These are phyloP conservation scores for Tetrastigma voinierianum DNA, from an alignment of 164 flowering plant species.

Conservation along the genomic window DNA sequence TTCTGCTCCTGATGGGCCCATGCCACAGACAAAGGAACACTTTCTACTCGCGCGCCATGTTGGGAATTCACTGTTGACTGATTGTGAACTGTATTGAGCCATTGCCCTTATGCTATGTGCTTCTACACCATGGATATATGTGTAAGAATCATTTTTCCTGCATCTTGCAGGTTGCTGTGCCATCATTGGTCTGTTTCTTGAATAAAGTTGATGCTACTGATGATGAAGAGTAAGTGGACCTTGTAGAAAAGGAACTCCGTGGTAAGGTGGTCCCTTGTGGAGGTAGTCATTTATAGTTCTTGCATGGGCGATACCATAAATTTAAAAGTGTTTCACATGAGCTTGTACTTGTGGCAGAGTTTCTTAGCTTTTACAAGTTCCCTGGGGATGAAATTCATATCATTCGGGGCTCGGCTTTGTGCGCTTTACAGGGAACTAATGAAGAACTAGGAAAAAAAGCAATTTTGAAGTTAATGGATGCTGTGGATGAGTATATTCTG, in stretches of 20 bases:
- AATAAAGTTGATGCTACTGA: slow-evolving; percentile 96
- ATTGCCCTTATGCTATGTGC: neutral
- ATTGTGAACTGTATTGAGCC: slow-evolving; percentile 7
- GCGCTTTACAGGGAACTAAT: slow-evolving; percentile 91
- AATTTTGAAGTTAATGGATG: slow-evolving; percentile 86
- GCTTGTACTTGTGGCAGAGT: slow-evolving; percentile 50
- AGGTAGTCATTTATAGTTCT: neutral
- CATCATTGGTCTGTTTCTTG: slow-evolving; percentile 89
- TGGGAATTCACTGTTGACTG: slow-evolving; percentile 3
- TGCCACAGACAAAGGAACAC: slow-evolving; percentile 99
- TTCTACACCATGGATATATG: neutral
- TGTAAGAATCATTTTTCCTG: neutral
- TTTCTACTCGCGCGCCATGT: slow-evolving; percentile 98
- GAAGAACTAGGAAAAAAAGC: slow-evolving; percentile 89
- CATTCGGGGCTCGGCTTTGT: slow-evolving; percentile 84
- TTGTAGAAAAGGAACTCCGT: slow-evolving; percentile 97
- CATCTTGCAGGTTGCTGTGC: slow-evolving; percentile 83
- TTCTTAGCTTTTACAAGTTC: slow-evolving; percentile 92
- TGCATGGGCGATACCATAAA: neutral
- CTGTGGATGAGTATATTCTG: slow-evolving; percentile 93
- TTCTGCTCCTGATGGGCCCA: slow-evolving; percentile 97
- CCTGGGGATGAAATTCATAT: slow-evolving; percentile 99
- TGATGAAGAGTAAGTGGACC: slow-evolving; percentile 90
- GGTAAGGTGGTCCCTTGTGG: slow-evolving; percentile 45
- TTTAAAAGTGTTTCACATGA: slow-evolving; percentile 8